A percentile compares a stretch with the other conserved stretches of the same genome.
phyloP scores from a whole-genome alignment of 2,329 filamentous ascomycete genomes.

The Beauveria caledonica region DNA sequence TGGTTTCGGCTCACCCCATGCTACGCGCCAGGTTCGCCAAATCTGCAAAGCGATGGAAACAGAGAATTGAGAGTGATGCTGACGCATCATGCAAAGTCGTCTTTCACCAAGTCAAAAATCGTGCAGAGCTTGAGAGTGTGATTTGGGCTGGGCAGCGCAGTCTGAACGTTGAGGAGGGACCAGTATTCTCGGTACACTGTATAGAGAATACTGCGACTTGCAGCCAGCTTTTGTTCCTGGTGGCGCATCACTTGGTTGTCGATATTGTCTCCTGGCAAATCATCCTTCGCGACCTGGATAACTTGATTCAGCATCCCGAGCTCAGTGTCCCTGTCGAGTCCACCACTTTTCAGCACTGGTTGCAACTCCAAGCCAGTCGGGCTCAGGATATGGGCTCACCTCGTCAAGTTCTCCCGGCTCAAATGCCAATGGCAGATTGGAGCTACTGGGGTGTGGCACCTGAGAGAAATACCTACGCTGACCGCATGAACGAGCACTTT shows the following conservation, averaged over 20 bases:
- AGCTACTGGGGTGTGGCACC: neutral
- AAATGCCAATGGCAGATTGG: neutral
- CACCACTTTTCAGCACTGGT: neutral
- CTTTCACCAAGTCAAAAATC: neutral
- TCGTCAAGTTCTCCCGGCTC: neutral
- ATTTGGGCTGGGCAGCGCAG: neutral
- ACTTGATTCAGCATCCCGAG: neutral
- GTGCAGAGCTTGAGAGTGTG: neutral
- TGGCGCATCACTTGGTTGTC: constrained; percentile 11
- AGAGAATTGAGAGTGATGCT: neutral
- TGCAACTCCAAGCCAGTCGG: neutral
- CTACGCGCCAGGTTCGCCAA: constrained; percentile 6
- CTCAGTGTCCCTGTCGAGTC: neutral
- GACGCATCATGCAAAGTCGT: neutral
- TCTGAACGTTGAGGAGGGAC: neutral
- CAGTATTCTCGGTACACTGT: neutral
- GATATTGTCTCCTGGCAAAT: constrained; percentile 43
- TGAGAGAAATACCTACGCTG: neutral
- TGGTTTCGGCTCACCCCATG: constrained; percentile 4
- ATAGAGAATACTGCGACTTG: neutral
- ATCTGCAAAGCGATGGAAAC: neutral
- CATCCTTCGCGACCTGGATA: constrained; percentile 1
- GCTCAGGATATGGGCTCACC: neutral
- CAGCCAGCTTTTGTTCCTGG: neutral
- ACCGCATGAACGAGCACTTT: neutral